Evolutionary conservation across 495 filamentous ascomycete species (phyloP).

Genomic region (Aspergillus hancockii): DNA sequence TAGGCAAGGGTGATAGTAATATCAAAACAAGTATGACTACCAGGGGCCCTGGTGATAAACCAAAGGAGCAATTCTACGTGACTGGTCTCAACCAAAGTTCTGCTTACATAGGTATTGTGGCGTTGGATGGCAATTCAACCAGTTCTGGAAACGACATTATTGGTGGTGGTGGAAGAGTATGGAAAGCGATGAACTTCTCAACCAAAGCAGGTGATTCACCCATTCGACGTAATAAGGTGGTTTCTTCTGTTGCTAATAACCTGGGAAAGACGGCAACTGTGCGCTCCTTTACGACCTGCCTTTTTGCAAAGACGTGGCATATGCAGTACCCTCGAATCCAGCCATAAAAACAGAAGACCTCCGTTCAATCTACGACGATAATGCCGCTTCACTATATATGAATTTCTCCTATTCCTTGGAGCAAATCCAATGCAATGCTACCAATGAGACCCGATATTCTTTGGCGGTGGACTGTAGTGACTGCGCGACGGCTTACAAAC

Average conservation of each 20-base stretch:
- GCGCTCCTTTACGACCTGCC: conserved; percentile 77
- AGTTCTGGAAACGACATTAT: conserved; percentile 49
- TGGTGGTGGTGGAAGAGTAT: conserved; percentile 73
- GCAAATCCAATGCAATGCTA: conserved; percentile 82
- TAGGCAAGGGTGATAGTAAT: conserved; percentile 53
- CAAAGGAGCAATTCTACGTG: conserved; percentile 85
- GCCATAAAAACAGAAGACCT: conserved; percentile 46
- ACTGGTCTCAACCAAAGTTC: conserved; percentile 68
- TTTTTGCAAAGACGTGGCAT: conserved; percentile 84
- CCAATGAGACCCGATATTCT: conserved; percentile 71
- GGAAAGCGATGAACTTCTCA: conserved; percentile 61
- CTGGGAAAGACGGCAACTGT: conserved; percentile 66
- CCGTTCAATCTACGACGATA: conserved; percentile 67
- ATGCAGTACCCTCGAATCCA: conserved; percentile 84
- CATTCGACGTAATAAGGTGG: conserved; percentile 20
- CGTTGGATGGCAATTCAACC: conserved; percentile 58
- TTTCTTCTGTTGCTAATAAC: conserved; percentile 21
- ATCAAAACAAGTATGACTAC: conserved; percentile 67
- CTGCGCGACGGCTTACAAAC: conserved; percentile 80
- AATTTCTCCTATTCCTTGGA: conserved; percentile 80
- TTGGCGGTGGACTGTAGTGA: conserved; percentile 72
- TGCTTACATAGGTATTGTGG: conserved; percentile 70
- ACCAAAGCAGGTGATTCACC: conserved; percentile 71
- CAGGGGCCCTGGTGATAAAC: conserved; percentile 58
- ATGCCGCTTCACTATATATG: conserved; percentile 59